Percentiles rank a stretch among this genome's conserved stretches.
phyloP scores from a whole-genome alignment of 805 yeast species.

The Saturnispora sekii region DNA sequence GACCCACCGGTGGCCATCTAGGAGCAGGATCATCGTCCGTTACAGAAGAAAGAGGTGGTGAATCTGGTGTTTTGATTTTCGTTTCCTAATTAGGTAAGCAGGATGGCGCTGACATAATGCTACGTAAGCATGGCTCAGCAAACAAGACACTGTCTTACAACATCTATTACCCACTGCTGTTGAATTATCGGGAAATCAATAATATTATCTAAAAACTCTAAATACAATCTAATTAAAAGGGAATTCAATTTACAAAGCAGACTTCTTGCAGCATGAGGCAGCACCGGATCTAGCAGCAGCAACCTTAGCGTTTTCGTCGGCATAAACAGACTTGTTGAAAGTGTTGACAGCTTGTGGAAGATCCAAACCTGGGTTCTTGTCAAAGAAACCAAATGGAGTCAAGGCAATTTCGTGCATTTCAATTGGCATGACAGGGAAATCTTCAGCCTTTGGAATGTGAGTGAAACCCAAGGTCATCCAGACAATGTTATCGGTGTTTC shows the following conservation, averaged over 20 bases:
- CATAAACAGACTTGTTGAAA: slow-evolving; percentile 53
- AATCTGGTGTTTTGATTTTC: too few species aligned
- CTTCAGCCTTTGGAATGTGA: slow-evolving; percentile 75
- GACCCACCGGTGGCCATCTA: too few species aligned
- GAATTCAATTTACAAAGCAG: slow-evolving; percentile 14
- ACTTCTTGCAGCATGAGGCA: slow-evolving; percentile 23
- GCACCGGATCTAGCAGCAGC: slow-evolving; percentile 15
- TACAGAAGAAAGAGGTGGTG: too few species aligned
- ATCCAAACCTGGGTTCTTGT: slow-evolving; percentile 69
- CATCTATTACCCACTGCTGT: neutral
- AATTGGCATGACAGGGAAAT: slow-evolving; percentile 86
- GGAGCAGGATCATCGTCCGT: neutral
- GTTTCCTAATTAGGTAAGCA: too few species aligned
- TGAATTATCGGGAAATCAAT: neutral
- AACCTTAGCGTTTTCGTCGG: slow-evolving; percentile 15
- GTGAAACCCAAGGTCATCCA: slow-evolving; percentile 81
- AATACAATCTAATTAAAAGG: neutral
- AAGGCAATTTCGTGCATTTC: slow-evolving; percentile 63
- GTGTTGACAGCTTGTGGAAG: slow-evolving; percentile 60
- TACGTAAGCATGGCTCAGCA: too few species aligned
- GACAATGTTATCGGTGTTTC: slow-evolving; percentile 67
- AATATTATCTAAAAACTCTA: slow-evolving; percentile 1
- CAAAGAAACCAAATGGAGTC: slow-evolving; percentile 66
- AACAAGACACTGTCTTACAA: too few species aligned
- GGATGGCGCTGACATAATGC: too few species aligned